A percentile compares a stretch with the other conserved stretches of the same genome.
These are phyloP conservation scores for Ceratocystis albifundus DNA, from an alignment of 2,329 filamentous ascomycete species.

Conservation along the genomic window DNA sequence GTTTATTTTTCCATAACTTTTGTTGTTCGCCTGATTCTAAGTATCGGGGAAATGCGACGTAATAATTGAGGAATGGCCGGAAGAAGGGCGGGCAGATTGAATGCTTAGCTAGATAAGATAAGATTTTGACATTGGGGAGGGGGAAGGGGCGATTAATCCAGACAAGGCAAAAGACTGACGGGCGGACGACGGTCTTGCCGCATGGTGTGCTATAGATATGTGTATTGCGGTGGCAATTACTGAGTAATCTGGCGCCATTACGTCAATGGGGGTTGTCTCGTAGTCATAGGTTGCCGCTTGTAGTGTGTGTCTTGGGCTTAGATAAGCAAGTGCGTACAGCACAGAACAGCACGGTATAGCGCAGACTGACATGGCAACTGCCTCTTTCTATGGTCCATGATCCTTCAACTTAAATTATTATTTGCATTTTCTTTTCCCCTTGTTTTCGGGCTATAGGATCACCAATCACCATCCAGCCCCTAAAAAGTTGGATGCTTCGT, in stretches of 20 bases:
- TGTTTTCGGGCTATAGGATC: background rate
- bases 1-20: background rate
- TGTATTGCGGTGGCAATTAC: background rate
- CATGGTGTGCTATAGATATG: background rate
- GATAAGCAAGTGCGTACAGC: background rate
- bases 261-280: background rate
- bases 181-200: background rate
- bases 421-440: background rate
- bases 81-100: too few relatives aligned
- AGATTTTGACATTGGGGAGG: background rate
- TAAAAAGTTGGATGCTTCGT: background rate
- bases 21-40: background rate
- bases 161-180: background rate
- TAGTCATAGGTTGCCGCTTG: background rate
- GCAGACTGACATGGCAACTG: conserved; percentile 6
- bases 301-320: background rate
- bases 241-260: background rate
- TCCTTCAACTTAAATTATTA: background rate
- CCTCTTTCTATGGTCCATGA: background rate
- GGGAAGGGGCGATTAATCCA: too few relatives aligned
- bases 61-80: background rate
- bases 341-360: too few relatives aligned
- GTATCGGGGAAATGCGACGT: background rate
- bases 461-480: conserved; percentile 8
- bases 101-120: background rate